Evolutionary conservation across 192 early-diverging fungal genomes (phyloP).

Genomic region (Linnemannia schmuckeri): DNA sequence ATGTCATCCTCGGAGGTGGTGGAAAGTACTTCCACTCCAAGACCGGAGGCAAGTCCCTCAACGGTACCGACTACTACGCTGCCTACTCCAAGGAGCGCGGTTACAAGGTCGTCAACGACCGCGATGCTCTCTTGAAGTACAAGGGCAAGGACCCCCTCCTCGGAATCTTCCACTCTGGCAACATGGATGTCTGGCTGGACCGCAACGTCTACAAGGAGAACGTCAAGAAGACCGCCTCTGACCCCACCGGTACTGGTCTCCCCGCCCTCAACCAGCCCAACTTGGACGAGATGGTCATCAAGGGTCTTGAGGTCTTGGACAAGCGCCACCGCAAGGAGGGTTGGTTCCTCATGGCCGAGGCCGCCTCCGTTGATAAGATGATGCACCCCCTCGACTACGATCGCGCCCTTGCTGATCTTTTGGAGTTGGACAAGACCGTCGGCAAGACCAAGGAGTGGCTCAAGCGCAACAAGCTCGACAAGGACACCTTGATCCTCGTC

Average conservation of each 20-base stretch:
- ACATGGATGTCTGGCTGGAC: conserved; percentile 79
- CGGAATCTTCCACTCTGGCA: conserved; percentile 69
- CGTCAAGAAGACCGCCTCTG: conserved; percentile 53
- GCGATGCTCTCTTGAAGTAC: conserved; percentile 59
- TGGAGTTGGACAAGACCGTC: conserved; percentile 73
- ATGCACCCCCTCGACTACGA: conserved; percentile 74
- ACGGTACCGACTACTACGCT: conserved; percentile 66
- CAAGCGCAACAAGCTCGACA: conserved; percentile 60
- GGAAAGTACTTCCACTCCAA: conserved; percentile 67
- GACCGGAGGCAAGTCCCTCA: conserved; percentile 55
- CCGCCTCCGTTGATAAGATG: conserved; percentile 74
- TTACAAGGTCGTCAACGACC: conserved; percentile 69
- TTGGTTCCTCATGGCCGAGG: conserved; percentile 77
- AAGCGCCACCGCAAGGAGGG: conserved; percentile 70
- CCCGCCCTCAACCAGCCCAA: conserved; percentile 70
- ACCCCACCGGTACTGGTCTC: conserved; percentile 58
- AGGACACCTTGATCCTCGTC: conserved; percentile 71
- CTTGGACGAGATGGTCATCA: conserved; percentile 69
- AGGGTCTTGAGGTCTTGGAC: conserved; percentile 71
- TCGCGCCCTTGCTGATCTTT: conserved; percentile 72
- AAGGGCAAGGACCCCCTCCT: conserved; percentile 67
- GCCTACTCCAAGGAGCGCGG: conserved; percentile 61
- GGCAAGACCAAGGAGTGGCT: conserved; percentile 68
- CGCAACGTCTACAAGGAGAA: conserved; percentile 69
- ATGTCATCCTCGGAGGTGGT: conserved; percentile 76